These are phyloP conservation scores for Trametes punicea DNA, from an alignment of 768 basidiomycete species.

Conservation along the genomic window DNA sequence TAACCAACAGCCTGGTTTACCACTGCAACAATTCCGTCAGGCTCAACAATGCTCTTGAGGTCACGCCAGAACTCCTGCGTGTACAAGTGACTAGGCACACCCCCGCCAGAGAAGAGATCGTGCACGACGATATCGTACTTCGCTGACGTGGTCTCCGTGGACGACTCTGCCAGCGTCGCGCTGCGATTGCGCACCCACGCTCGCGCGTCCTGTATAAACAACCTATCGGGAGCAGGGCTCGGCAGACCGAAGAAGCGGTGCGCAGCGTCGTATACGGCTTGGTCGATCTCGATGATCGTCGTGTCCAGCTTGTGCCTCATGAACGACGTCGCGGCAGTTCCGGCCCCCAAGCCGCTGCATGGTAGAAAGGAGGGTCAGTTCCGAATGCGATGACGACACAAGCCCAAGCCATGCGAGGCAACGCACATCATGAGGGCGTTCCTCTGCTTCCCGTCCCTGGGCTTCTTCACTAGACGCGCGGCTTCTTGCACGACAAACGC, in stretches of 20 bases:
- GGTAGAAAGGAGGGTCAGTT: neutral
- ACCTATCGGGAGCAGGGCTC: constrained; percentile 51
- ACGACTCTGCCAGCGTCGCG: constrained; percentile 28
- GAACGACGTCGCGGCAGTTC: constrained; percentile 77
- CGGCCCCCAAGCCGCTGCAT: constrained; percentile 81
- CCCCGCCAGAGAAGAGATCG: constrained; percentile 93
- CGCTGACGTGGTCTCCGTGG: constrained; percentile 8
- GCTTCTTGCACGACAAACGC: constrained; percentile 89
- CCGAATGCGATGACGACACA: neutral
- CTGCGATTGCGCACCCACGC: constrained; percentile 54
- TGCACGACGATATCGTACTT: constrained; percentile 75
- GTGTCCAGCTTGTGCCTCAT: constrained; percentile 63
- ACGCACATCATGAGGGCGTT: constrained; percentile 73
- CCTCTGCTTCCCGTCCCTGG: constrained; percentile 35
- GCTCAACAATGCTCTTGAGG: constrained; percentile 57
- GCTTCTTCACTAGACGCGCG: constrained; percentile 55
- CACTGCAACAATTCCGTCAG: constrained; percentile 76
- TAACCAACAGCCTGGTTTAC: constrained; percentile 42
- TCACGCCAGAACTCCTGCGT: constrained; percentile 81
- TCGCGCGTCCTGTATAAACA: constrained; percentile 79
- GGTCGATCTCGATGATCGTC: constrained; percentile 92
- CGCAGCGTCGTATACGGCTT: constrained; percentile 83
- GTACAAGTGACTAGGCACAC: constrained; percentile 83
- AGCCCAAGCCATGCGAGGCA: neutral
- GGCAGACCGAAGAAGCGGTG: constrained; percentile 76